Evolutionary conservation across 257 asterid species (phyloP).

Genomic region (Schizonepeta tenuifolia): DNA sequence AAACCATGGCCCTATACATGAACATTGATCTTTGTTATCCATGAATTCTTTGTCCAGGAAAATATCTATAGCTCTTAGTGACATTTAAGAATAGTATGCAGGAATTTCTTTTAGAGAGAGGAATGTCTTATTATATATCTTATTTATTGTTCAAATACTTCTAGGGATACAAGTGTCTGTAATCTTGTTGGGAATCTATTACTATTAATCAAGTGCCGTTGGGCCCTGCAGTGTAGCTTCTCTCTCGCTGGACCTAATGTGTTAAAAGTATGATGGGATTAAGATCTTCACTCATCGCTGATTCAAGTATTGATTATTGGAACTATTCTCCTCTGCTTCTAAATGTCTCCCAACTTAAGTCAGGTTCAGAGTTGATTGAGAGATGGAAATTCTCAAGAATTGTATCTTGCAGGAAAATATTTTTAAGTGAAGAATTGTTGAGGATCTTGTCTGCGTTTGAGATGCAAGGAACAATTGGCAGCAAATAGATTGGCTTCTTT

Average conservation of each 20-base stretch:
- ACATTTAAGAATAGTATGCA: constrained; percentile 13
- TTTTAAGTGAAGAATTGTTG: constrained; percentile 9
- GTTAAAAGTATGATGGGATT: neutral
- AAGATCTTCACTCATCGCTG: neutral
- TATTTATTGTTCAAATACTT: constrained; percentile 21
- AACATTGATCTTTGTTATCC: constrained; percentile 2
- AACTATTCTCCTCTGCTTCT: neutral
- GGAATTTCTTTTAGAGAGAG: constrained; percentile 1
- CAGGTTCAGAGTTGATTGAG: neutral
- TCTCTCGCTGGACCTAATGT: neutral
- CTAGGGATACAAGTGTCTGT: neutral
- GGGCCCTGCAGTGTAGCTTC: neutral
- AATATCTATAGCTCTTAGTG: constrained; percentile 27
- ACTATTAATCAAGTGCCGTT: constrained; percentile 2
- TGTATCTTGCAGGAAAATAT: neutral
- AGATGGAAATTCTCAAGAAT: constrained; percentile 13
- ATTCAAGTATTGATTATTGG: neutral
- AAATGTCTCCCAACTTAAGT: constrained; percentile 6
- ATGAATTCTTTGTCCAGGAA: neutral
- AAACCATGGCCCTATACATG: constrained; percentile 7
- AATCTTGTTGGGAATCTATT: constrained; percentile 8
- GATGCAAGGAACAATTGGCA: constrained; percentile 14
- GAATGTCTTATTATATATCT: neutral
- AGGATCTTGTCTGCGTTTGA: constrained; percentile 17
- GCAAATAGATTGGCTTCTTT: constrained; percentile 16